Percentiles rank a stretch among this genome's conserved stretches.
Conservation (phyloP, 352 stramenopile species). For the Globisporangium radiosum region DNA sequence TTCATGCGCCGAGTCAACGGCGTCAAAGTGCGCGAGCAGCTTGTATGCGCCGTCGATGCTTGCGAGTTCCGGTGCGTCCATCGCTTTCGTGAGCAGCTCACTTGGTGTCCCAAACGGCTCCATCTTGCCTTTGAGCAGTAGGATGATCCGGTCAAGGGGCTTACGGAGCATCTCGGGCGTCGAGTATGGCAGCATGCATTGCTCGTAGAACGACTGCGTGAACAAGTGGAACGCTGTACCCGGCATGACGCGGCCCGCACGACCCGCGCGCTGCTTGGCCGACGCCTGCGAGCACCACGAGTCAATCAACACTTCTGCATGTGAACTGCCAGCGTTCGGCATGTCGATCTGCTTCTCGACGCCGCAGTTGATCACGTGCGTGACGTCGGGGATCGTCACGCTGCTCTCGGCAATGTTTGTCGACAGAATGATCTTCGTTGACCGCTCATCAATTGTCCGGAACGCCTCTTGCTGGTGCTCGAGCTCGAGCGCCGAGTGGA, state of each 20-base stretch:
- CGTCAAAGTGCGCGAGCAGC: conserved; percentile 55
- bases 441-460: conserved; percentile 27
- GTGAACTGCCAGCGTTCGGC: conserved; percentile 53
- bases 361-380: conserved; percentile 81
- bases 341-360: conserved; percentile 86
- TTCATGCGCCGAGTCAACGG: conserved; percentile 57
- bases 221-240: conserved; percentile 91
- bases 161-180: conserved; percentile 79
- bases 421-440: conserved; percentile 92
- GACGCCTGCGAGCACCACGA: conserved; percentile 94
- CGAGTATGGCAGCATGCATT: conserved; percentile 75
- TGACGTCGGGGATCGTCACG: conserved; percentile 94
- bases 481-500: conserved; percentile 70
- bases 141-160: conserved; percentile 70
- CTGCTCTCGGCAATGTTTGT: conserved; percentile 97
- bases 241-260: conserved; percentile 90
- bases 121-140: conserved; percentile 72
- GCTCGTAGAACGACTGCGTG: conserved; percentile 49
- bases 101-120: conserved; percentile 66
- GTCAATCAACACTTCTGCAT: conserved; percentile 67
- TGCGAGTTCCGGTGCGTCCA: conserved; percentile 58
- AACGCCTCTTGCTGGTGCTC: conserved; percentile 75
- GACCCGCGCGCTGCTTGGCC: conserved; percentile 74
- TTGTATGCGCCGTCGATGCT: conserved; percentile 80
- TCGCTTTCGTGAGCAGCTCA: conserved; percentile 50